Base-by-base conservation (phyloP, 108 stramenopile genomes). In the Chaetoceros muelleri region DNA sequence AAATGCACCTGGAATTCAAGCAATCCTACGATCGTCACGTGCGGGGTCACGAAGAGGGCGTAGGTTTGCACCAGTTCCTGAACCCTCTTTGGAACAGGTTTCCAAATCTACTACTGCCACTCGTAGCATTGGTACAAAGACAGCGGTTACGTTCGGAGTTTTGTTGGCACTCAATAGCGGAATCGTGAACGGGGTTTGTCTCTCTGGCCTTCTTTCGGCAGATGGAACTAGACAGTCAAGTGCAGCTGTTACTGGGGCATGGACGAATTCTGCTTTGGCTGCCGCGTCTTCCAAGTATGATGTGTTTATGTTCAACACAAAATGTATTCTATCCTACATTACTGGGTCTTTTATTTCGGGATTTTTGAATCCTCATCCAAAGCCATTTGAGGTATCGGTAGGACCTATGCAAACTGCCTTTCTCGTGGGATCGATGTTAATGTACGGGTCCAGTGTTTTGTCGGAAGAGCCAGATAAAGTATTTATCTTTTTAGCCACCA, bases 371-470 rank as follows among this genome's bases (percentile, higher is more conserved):
- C 70, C 73, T 17, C 1, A 62, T 18, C 54, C 73, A 13, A 67
- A 66, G 3, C 73, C 73, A 0, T 66, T 65, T 55, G 28, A 54
- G 61, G 44, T 44, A 57, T 74, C 29, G 73, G 58, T 29, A 69
- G 72, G 3, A 52, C 48, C n/a, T 71, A 67, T 66, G 72, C 34
- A 72, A 27, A 72, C 76, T 19, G 60, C 73, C 34, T 74, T 78
- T 28, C 31, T 78, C 16, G 21, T 78, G 3, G 76, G 68, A n/a
- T 53, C 55, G 10, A 24, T 55, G 1, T 61, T 58, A 19, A 40
- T 73, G 44, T 34, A 65, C 28, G 63, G 23, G 1, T 60, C 72
- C 0, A 57, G 52, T 30, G 21, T 59, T 19, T 53, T 64, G 50
- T 49, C 66, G 0, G 3, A 44, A 2, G 13, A 56, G 2, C 49